Percentiles rank a stretch among this genome's conserved stretches.
phyloP scores from a whole-genome alignment of 176 grass and related monocot species.

The Ensete glaucum region DNA sequence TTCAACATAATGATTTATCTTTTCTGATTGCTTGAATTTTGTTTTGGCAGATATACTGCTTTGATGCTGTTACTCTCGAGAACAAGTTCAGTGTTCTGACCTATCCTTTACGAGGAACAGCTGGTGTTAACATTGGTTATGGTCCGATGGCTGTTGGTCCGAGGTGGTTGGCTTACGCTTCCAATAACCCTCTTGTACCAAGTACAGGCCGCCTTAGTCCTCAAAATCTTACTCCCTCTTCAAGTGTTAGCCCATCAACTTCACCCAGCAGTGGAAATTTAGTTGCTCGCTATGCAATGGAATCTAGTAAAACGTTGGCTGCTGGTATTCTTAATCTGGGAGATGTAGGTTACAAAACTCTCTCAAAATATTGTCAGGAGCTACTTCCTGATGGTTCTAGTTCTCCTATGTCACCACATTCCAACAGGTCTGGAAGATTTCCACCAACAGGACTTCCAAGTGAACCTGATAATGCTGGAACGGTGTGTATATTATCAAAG shows the following conservation, averaged over 20 bases:
- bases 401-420: constrained; percentile 74
- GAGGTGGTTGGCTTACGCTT: constrained; percentile 92
- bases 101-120: constrained; percentile 87
- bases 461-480: constrained; percentile 96
- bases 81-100: constrained; percentile 89
- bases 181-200: constrained; percentile 68
- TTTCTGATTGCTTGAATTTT: constrained; percentile 20
- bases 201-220: constrained; percentile 91
- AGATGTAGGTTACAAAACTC: constrained; percentile 95
- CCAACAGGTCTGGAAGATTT: constrained; percentile 64
- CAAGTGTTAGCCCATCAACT: constrained; percentile 96
- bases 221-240: constrained; percentile 88
- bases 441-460: constrained; percentile 59
- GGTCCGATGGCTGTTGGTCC: constrained; percentile 93
- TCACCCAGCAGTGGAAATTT: constrained; percentile 89
- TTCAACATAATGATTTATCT: constrained; percentile 20
- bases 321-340: constrained; percentile 96
- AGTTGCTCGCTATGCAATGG: constrained; percentile 99
- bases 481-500: constrained; percentile 39
- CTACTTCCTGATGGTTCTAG: constrained; percentile 89
- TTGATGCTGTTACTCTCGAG: constrained; percentile 96
- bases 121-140: constrained; percentile 77
- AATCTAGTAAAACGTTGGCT: constrained; percentile 93
- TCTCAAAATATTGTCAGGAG: constrained; percentile 93
- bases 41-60: constrained; percentile 86